Base-by-base conservation (phyloP, 2,329 filamentous ascomycete species). In the Claviceps sorghi region DNA sequence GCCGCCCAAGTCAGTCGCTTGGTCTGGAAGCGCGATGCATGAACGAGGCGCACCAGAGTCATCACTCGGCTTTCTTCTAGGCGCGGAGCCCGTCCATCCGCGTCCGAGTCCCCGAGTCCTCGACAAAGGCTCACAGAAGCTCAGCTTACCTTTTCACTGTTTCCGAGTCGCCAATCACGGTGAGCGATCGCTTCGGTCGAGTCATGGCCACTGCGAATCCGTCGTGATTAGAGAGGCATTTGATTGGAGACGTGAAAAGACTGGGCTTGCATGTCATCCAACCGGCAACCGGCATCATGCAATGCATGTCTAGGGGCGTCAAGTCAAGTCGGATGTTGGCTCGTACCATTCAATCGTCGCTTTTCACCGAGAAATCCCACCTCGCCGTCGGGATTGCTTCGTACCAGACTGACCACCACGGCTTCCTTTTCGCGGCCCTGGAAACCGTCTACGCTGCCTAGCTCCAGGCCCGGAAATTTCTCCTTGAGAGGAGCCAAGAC, bases 381-480 rank as follows among this genome's bases (percentile, higher is more conserved):
- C 65, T 97, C 89, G 49, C 83, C 81, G 48, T 89, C 80, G 6
- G 80, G 59, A 64, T 98, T 98, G 68, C 90, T 96, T 58, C 93
- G 78, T 53, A 98, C 93, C n/a, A 97, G 77, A 66, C 85, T 95
- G 50, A 98, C 83, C 41, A 98, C 78, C 17, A 98, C 84, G 2
- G 88, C 93, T 67, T 98, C 93, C 68, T 98, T 98, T 68, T 98
- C 93, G 19, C 93, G 81, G 36, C 93, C 93, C 67, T 98, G 93
- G 65, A 98, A 98, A 2, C 91, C 93, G 67, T 98, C 93, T 2
- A 98, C 88, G 61, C 88, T 95, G 36, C 93, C 93, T n/a, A 98
- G 75, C 67, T 98, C 93, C 49, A 98, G 81, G 13, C 85, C 88
- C 0, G 86, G 85, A 60, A 85, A 95, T 41, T 74, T 72, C 55